Base-by-base conservation (phyloP, 495 filamentous ascomycete genomes). In the Penicillium daleae region DNA sequence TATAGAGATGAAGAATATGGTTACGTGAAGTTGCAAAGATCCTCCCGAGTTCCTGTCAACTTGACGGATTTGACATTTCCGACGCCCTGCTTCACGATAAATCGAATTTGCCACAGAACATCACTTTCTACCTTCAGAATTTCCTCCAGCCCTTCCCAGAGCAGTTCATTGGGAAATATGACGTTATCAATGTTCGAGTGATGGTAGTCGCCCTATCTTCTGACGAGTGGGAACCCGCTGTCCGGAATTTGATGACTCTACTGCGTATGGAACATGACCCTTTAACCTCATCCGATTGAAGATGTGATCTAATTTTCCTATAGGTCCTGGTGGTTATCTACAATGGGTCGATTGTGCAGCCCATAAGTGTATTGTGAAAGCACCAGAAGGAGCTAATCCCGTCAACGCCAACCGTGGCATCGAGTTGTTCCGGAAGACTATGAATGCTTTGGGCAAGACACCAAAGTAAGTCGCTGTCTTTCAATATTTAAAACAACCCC, bases 111-210 rank as follows among this genome's bases (percentile, higher is more conserved):
- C 27, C 31, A 12, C 27, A 24, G 31, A 59, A 59, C 21, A 59
- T 59, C n/a, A 13, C 56, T 7, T 59, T 59, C 56, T 24, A 49
- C 37, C 42, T 48, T 2, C 56, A 59, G 13, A 59, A 59, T 2
- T 29, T 59, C 26, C 56, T 59, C 10, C 22, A 37, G 29, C 56
- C 42, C 3, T 59, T 59, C 29, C 42, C 42, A 22, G 33, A 50
- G 42, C 9, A 59, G 17, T 50, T 48, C 21, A 1, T 59, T 1
- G 56, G 27, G 4, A 59, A 37, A 50, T 59, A 59, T 37, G 56
- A 59, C 17, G 44, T 59, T 32, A 29, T 50, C 42, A 59, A 59
- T 59, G 56, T 59, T 50, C 42, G 56, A 50, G 42, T 59, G 9
- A 49, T 59, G 56, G 42, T 50, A 8, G 56, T 50, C 26, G 56